A percentile compares a stretch with the other conserved stretches of the same genome.
Evolutionary conservation across 106 monocot genomes (phyloP).

Genomic region (Apostasia ramifera): DNA sequence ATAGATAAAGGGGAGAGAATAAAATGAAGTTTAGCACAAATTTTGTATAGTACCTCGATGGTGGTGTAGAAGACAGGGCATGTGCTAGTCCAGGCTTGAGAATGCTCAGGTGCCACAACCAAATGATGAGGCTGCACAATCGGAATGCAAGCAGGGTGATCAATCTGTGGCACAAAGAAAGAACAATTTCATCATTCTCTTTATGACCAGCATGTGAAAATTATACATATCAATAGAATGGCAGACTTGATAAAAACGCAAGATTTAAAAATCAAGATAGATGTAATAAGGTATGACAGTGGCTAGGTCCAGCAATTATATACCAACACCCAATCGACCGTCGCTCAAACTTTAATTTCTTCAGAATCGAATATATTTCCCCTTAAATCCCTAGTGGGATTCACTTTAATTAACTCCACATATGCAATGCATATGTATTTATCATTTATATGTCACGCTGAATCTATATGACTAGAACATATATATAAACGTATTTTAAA

Average conservation of each 20-base stretch:
- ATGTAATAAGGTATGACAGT: background rate
- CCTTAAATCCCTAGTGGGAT: too few relatives aligned
- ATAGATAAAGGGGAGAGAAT: too few relatives aligned
- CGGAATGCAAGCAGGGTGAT: slow-evolving; percentile 14
- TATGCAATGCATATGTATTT: too few relatives aligned
- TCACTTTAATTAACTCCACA: too few relatives aligned
- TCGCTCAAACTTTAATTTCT: background rate
- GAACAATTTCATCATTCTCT: background rate
- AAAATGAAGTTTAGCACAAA: too few relatives aligned
- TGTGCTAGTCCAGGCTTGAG: slow-evolving; percentile 16
- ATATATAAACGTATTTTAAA: too few relatives aligned
- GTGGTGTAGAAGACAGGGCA: slow-evolving; percentile 15
- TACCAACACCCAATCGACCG: background rate
- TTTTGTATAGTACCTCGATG: slow-evolving; percentile 25
- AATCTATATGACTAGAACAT: too few relatives aligned
- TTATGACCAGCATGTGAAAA: background rate
- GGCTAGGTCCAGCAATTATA: too few relatives aligned
- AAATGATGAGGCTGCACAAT: slow-evolving; percentile 19
- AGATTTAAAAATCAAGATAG: background rate
- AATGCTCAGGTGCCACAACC: slow-evolving; percentile 14
- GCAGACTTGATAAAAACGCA: too few relatives aligned
- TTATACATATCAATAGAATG: background rate
- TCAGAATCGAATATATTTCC: too few relatives aligned
- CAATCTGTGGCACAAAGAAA: slow-evolving; percentile 17
- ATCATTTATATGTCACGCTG: too few relatives aligned